phyloP scores from a whole-genome alignment of 23 red algal species.

The Gracilaria vermiculophylla region DNA sequence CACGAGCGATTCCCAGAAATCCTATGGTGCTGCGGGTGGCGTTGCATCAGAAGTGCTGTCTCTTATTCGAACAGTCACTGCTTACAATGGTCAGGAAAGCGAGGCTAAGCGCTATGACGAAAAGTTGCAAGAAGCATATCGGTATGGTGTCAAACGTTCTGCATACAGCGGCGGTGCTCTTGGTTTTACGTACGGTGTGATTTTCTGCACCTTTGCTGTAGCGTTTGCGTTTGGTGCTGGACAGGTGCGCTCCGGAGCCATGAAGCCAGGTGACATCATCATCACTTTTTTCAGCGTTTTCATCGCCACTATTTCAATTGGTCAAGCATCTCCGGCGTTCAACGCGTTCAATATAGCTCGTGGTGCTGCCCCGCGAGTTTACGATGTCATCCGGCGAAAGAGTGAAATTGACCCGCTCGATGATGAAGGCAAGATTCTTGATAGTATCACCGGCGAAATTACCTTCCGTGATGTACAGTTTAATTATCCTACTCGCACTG shows the following conservation, averaged over 20 bases:
- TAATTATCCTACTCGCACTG: constrained; percentile 75
- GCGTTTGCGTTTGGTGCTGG: constrained; percentile 81
- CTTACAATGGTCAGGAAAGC: constrained; percentile 83
- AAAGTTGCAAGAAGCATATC: constrained; percentile 54
- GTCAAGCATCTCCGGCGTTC: constrained; percentile 77
- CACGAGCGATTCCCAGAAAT: constrained; percentile 63
- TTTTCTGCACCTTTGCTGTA: constrained; percentile 85
- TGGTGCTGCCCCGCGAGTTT: constrained; percentile 78
- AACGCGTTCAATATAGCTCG: constrained; percentile 64
- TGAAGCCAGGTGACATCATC: constrained; percentile 70
- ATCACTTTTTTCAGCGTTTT: constrained; percentile 86
- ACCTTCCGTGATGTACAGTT: constrained; percentile 79
- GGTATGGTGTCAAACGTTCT: constrained; percentile 34
- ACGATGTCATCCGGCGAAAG: constrained; percentile 67
- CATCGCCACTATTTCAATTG: constrained; percentile 84
- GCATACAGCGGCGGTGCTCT: constrained; percentile 69
- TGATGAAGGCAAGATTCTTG: constrained; percentile 37
- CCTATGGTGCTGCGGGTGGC: constrained; percentile 80
- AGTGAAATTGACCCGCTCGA: constrained; percentile 65
- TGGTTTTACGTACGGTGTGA: constrained; percentile 80
- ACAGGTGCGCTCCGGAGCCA: constrained; percentile 57
- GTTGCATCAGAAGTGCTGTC: constrained; percentile 83
- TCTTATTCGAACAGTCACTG: constrained; percentile 83
- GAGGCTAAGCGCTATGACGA: constrained; percentile 83
- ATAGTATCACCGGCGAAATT: constrained; percentile 43